Conservation (phyloP, 768 basidiomycete species). For the Symmetrospora coprosmae region DNA sequence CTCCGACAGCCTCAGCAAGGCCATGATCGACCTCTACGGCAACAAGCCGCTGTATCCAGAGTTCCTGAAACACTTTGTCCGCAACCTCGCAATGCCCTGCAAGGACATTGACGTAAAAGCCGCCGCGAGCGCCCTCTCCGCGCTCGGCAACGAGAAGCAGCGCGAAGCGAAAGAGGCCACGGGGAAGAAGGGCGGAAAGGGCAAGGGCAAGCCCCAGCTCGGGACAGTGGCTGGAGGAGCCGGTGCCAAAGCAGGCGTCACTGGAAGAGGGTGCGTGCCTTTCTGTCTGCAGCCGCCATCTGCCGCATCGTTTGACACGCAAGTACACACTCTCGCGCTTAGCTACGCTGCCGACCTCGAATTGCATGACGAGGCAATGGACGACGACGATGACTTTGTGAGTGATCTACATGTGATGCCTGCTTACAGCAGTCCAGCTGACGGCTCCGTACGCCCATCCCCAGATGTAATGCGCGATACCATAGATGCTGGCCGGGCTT, state of each 20-base stretch:
- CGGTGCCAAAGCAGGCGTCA: not conserved
- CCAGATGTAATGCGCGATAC: too few relatives aligned
- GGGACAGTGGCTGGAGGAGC: conserved; percentile 52
- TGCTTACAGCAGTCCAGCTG: too few relatives aligned
- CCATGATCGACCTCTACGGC: conserved; percentile 63
- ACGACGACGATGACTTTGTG: conserved; percentile 16
- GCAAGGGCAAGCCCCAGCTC: conserved; percentile 55
- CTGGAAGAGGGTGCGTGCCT: conserved; percentile 11
- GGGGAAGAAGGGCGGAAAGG: conserved; percentile 63
- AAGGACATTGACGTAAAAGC: conserved; percentile 86
- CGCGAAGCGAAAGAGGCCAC: conserved; percentile 80
- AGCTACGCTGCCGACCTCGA: conserved; percentile 15
- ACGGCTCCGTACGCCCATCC: too few relatives aligned
- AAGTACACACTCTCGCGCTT: not conserved
- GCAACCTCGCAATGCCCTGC: conserved; percentile 58
- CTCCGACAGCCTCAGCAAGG: conserved; percentile 58
- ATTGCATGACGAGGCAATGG: conserved; percentile 18
- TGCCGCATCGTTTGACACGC: not conserved
- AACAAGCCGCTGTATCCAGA: conserved; percentile 64
- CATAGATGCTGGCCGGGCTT: too few relatives aligned
- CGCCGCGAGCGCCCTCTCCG: conserved; percentile 65
- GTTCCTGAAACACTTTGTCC: conserved; percentile 73
- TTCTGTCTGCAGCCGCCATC: not conserved
- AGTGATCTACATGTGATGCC: too few relatives aligned
- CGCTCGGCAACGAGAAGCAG: conserved; percentile 88